Evolutionary conservation across 2,329 filamentous ascomycete species (phyloP).

Genomic region (Xylariaceae sp.): DNA sequence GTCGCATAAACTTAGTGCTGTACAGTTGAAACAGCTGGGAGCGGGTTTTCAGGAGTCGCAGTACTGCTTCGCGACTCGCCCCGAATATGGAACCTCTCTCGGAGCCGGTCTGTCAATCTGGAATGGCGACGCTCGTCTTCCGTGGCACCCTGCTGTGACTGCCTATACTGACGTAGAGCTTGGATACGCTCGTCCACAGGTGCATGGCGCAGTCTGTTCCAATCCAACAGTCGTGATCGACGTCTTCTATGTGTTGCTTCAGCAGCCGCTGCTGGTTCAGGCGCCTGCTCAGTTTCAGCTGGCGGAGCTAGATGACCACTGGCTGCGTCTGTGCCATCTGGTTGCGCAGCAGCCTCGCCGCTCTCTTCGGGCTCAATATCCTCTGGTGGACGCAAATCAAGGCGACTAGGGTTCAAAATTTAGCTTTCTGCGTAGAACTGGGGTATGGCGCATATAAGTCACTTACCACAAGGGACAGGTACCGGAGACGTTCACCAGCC

Average conservation of each 20-base stretch:
- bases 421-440: slow-evolving; percentile 18
- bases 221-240: slow-evolving; percentile 61
- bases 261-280: slow-evolving; percentile 36
- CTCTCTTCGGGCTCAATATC: slow-evolving; percentile 20
- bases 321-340: slow-evolving; percentile 4
- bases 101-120: slow-evolving; percentile 56
- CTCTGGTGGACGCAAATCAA: slow-evolving; percentile 56
- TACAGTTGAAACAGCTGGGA: slow-evolving; percentile 8
- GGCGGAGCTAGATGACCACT: slow-evolving; percentile 19
- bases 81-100: slow-evolving; percentile 60
- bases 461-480: slow-evolving; percentile 74
- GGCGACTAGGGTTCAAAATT: slow-evolving; percentile 50
- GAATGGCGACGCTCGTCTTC: slow-evolving; percentile 50
- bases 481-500: slow-evolving; percentile 73
- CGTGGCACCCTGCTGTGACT: slow-evolving; percentile 48
- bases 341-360: slow-evolving; percentile 14
- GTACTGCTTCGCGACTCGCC: slow-evolving; percentile 56
- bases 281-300: slow-evolving; percentile 43
- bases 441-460: background rate
- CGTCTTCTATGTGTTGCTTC: slow-evolving; percentile 50
- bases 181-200: slow-evolving; percentile 68
- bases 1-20: slow-evolving; percentile 10
- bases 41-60: slow-evolving; percentile 39
- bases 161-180: slow-evolving; percentile 58
- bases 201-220: slow-evolving; percentile 64